phyloP scores from a whole-genome alignment of 2,329 filamentous ascomycete genomes.

The Nigrospora osmanthi region DNA sequence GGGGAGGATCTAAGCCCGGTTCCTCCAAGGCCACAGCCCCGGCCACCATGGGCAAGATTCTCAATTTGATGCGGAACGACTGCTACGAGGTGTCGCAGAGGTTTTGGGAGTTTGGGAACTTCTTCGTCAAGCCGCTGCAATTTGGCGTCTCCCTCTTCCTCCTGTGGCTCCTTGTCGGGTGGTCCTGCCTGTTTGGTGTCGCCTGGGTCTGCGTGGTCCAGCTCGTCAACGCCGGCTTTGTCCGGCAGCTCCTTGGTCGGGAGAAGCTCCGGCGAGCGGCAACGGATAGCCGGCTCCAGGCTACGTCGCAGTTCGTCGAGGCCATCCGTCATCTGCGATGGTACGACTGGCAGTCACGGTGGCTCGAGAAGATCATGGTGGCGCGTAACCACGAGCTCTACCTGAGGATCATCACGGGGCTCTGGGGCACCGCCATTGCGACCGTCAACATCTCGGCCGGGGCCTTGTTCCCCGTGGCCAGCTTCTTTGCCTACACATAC shows the following conservation, averaged over 20 bases:
- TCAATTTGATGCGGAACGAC: constrained; percentile 78
- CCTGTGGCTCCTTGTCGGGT: constrained; percentile 73
- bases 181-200: constrained; percentile 68
- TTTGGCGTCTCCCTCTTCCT: constrained; percentile 67
- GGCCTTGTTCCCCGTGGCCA: constrained; percentile 69
- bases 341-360: constrained; percentile 76
- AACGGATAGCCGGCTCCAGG: constrained; percentile 72
- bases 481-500: constrained; percentile 74
- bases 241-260: constrained; percentile 57
- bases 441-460: constrained; percentile 66
- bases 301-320: constrained; percentile 80
- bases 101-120: constrained; percentile 79
- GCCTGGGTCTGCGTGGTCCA: constrained; percentile 63
- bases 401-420: constrained; percentile 53
- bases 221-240: constrained; percentile 58
- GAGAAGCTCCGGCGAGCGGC: constrained; percentile 65
- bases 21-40: constrained; percentile 36
- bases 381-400: constrained; percentile 61
- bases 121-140: constrained; percentile 70
- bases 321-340: constrained; percentile 72
- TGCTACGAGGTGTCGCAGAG: constrained; percentile 76
- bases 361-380: constrained; percentile 62
- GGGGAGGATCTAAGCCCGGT: constrained; percentile 9
- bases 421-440: constrained; percentile 55
- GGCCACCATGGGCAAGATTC: constrained; percentile 82